phyloP scores from a whole-genome alignment of 768 basidiomycete genomes.

The Trametes cinnabarina region DNA sequence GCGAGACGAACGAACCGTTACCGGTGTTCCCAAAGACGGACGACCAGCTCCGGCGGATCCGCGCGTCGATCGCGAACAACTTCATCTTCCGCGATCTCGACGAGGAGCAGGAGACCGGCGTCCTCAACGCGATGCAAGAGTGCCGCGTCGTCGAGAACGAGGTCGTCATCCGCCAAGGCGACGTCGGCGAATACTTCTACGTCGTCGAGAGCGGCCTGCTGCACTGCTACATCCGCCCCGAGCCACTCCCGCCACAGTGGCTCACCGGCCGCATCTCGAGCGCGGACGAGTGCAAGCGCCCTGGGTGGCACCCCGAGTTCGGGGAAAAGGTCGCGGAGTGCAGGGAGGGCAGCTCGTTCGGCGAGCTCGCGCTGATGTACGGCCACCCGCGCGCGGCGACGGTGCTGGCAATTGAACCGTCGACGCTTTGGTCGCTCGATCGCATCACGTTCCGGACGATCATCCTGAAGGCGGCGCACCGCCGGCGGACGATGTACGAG shows the following conservation, averaged over 20 bases:
- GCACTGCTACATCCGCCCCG: constrained; percentile 76
- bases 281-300: constrained; percentile 57
- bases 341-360: constrained; percentile 83
- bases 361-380: constrained; percentile 98
- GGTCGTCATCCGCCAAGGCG: constrained; percentile 95
- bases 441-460: constrained; percentile 98
- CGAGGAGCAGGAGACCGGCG: constrained; percentile 92
- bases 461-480: constrained; percentile 88
- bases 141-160: constrained; percentile 65
- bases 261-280: constrained; percentile 41
- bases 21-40: constrained; percentile 77
- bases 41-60: constrained; percentile 86
- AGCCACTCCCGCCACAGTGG: constrained; percentile 62
- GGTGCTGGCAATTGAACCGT: constrained; percentile 78
- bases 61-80: constrained; percentile 80
- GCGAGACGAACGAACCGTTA: constrained; percentile 59
- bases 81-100: constrained; percentile 96
- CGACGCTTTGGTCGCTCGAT: constrained; percentile 92
- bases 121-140: constrained; percentile 95
- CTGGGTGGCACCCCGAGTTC: constrained; percentile 65
- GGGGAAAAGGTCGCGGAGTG: constrained; percentile 85
- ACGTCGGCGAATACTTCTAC: constrained; percentile 96
- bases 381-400: constrained; percentile 95
- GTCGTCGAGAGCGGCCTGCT: constrained; percentile 89
- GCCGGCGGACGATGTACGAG: constrained; percentile 94